These are phyloP conservation scores for Chaetothyriales sp. DNA, from an alignment of 2,329 filamentous ascomycete species.

Conservation along the genomic window DNA sequence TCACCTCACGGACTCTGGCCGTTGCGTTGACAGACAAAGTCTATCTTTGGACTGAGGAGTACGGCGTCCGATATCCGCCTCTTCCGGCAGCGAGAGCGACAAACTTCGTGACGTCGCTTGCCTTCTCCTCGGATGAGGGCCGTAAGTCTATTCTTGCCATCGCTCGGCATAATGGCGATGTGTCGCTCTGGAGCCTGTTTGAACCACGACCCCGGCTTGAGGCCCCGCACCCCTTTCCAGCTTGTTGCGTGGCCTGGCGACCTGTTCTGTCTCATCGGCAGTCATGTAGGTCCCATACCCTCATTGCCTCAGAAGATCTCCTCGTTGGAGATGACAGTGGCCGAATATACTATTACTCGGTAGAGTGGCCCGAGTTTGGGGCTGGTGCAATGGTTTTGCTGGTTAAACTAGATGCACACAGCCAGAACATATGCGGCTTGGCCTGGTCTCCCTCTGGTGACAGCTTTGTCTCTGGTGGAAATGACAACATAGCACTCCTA, in stretches of 20 bases:
- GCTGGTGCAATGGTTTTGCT: slow-evolving; percentile 59
- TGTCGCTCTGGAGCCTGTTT: slow-evolving; percentile 64
- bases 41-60: slow-evolving; percentile 74
- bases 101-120: slow-evolving; percentile 64
- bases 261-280: slow-evolving; percentile 41
- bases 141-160: slow-evolving; percentile 68
- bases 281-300: slow-evolving; percentile 34
- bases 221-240: slow-evolving; percentile 51
- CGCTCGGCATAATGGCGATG: slow-evolving; percentile 59
- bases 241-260: slow-evolving; percentile 72
- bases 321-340: slow-evolving; percentile 74
- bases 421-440: slow-evolving; percentile 85
- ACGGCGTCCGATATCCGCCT: slow-evolving; percentile 48
- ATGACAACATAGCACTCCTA: slow-evolving; percentile 78
- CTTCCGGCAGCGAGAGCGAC: slow-evolving; percentile 33
- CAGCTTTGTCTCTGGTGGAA: slow-evolving; percentile 73
- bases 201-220: slow-evolving; percentile 55
- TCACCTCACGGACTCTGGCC: slow-evolving; percentile 58
- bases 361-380: slow-evolving; percentile 56
- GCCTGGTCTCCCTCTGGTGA: slow-evolving; percentile 66
- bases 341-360: slow-evolving; percentile 69
- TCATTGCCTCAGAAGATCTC: slow-evolving; percentile 58
- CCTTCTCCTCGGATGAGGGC: slow-evolving; percentile 70
- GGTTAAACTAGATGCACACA: slow-evolving; percentile 61
- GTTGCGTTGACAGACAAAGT: slow-evolving; percentile 67